Evolutionary conservation across 306 rosid species (phyloP), one percentile per base, ranked within the genome.

Genomic region (Cicer yamashitae): DNA sequence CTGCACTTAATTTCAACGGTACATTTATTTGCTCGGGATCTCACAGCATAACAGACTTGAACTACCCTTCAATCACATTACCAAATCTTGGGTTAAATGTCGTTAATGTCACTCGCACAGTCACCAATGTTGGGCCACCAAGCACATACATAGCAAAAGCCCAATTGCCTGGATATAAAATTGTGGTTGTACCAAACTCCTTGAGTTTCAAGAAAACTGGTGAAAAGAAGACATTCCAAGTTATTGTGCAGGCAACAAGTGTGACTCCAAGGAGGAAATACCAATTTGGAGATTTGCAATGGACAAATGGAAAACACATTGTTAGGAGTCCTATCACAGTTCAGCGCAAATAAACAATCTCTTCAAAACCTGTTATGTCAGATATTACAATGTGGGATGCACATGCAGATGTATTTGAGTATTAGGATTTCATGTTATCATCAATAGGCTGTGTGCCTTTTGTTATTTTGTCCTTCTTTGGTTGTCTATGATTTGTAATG

Each of bases 41-140:
- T 14, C 80, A 43, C 68, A 88, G 61, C 3, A 13, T 83, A 5
- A 47, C 18, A 1, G 84, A 88, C 67, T 74, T 90, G 17, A 90
- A 90, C 79, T 84, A 90, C 83, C 96, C 96, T 52, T 82, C 92
- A 18, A 84, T 90, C 74, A 59, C 81, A n/a, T 75, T 90, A 39
- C 83, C 85, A 0, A 39, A 75, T 74, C 77, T 85, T 20, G 41
- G 41, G 1, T 41, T 5, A 39, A 6, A 37, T 3, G 17, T 61
- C 0, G 75, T 81, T 25, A 84, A 63, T 1, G 38, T 86, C 54
- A 83, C 79, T 7, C 77, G 92, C 34, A 88, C 41, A n/a, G 67
- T 85, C 41, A 88, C 82, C 72, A 88, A 88, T 41, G 92, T 87
- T 13, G 91, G 94, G 3, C 17, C 77, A 10, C 85, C 90, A 6